phyloP scores from a whole-genome alignment of 305 asterid species.

The Coffea humblotiana region DNA sequence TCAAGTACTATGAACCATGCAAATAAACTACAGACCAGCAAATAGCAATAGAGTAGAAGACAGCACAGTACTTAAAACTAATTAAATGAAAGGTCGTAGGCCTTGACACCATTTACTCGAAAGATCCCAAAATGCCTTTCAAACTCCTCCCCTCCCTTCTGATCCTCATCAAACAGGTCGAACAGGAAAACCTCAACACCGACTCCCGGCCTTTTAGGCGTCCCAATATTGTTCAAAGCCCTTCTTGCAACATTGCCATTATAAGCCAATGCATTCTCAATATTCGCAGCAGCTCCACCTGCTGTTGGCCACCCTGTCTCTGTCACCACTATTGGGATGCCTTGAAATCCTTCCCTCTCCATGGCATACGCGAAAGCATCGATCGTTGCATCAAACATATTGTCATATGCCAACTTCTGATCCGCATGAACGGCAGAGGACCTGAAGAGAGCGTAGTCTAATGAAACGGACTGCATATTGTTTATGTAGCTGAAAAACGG shows the following conservation, averaged over 20 bases:
- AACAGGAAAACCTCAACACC: conserved; percentile 67
- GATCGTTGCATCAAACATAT: conserved; percentile 58
- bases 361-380: conserved; percentile 66
- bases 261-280: conserved; percentile 55
- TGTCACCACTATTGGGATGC: conserved; percentile 63
- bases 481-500: conserved; percentile 58
- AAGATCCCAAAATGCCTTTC: conserved; percentile 75
- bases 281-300: conserved; percentile 49
- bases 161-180: conserved; percentile 73
- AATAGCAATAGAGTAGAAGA: background rate
- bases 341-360: conserved; percentile 66
- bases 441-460: conserved; percentile 57
- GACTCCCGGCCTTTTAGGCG: conserved; percentile 64
- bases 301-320: conserved; percentile 80
- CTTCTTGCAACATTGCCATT: conserved; percentile 52
- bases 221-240: conserved; percentile 51
- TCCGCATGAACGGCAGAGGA: conserved; percentile 37
- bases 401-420: conserved; percentile 40
- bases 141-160: conserved; percentile 46
- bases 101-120: conserved; percentile 43
- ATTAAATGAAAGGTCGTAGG: conserved; percentile 49
- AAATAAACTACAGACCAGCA: background rate
- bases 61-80: conserved; percentile 1
- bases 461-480: conserved; percentile 27
- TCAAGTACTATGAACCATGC: background rate